phyloP scores from a whole-genome alignment of 768 basidiomycete species.

The Macrolepiota fuliginosa region DNA sequence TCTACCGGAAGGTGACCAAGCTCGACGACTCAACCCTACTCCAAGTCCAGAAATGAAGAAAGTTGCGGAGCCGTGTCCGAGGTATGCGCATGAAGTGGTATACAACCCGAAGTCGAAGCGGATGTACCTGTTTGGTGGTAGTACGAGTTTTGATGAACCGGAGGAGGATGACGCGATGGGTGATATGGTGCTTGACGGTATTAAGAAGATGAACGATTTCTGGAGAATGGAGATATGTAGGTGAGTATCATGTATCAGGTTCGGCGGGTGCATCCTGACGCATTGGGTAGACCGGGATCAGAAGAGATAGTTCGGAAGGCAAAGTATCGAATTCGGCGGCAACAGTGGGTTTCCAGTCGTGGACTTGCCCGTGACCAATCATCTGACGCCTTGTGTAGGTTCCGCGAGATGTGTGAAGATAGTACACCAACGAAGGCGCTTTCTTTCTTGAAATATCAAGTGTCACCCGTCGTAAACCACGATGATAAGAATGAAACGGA shows the following conservation, averaged over 20 bases:
- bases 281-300: conserved; percentile 46
- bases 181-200: not conserved
- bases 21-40: conserved; percentile 11
- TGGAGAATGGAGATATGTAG: conserved; percentile 72
- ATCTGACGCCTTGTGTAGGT: conserved; percentile 38
- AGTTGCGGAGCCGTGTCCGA: conserved; percentile 49
- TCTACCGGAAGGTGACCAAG: conserved; percentile 31
- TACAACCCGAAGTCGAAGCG: conserved; percentile 58
- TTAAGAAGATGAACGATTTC: conserved; percentile 58
- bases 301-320: conserved; percentile 66
- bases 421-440: conserved; percentile 61
- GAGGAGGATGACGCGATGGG: conserved; percentile 7
- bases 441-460: conserved; percentile 66
- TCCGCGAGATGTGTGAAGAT: conserved; percentile 79
- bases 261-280: not conserved
- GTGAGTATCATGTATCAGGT: conserved; percentile 33
- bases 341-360: conserved; percentile 52
- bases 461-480: conserved; percentile 72
- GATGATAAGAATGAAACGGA: conserved; percentile 57
- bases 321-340: conserved; percentile 62
- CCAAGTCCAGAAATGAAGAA: not conserved
- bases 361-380: not conserved
- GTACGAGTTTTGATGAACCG: conserved; percentile 38
- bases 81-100: conserved; percentile 80
- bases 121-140: conserved; percentile 76